Evolutionary conservation across 768 basidiomycete genomes (phyloP).

Genomic region (Macrolepiota dolichaula): DNA sequence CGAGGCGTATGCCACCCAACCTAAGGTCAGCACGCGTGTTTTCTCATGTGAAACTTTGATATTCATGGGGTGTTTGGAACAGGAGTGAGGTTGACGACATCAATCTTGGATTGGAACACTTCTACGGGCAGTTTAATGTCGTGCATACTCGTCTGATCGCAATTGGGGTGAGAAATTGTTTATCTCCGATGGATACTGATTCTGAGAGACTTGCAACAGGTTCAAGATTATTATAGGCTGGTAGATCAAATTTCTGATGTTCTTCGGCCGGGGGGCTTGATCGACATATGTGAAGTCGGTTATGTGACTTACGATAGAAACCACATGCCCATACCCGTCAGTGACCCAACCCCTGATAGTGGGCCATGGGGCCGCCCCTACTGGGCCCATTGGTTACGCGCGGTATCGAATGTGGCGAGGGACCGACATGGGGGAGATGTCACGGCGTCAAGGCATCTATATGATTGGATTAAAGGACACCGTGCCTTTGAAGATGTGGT

Average conservation of each 20-base stretch:
- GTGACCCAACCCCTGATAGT: neutral
- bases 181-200: slow-evolving; percentile 11
- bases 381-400: slow-evolving; percentile 9
- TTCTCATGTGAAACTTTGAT: neutral
- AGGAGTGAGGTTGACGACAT: slow-evolving; percentile 86
- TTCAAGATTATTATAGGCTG: slow-evolving; percentile 61
- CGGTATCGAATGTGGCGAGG: neutral
- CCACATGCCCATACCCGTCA: slow-evolving; percentile 18
- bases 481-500: slow-evolving; percentile 57
- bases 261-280: slow-evolving; percentile 67
- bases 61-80: slow-evolving; percentile 10
- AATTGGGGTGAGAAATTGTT: slow-evolving; percentile 56
- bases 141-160: slow-evolving; percentile 71
- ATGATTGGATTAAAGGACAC: slow-evolving; percentile 50
- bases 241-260: slow-evolving; percentile 66
- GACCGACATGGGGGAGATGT: slow-evolving; percentile 9
- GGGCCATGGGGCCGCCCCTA: slow-evolving; percentile 2
- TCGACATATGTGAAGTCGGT: slow-evolving; percentile 67
- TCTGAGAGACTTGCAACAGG: slow-evolving; percentile 35
- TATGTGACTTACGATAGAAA: slow-evolving; percentile 59
- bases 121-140: slow-evolving; percentile 73
- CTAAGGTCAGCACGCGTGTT: slow-evolving; percentile 10
- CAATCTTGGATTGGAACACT: slow-evolving; percentile 81
- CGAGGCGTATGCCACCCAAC: slow-evolving; percentile 8
- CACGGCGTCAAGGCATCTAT: slow-evolving; percentile 38